These are phyloP conservation scores for Dioscorea zingiberensis DNA, from an alignment of 106 monocot genomes.

Conservation along the genomic window DNA sequence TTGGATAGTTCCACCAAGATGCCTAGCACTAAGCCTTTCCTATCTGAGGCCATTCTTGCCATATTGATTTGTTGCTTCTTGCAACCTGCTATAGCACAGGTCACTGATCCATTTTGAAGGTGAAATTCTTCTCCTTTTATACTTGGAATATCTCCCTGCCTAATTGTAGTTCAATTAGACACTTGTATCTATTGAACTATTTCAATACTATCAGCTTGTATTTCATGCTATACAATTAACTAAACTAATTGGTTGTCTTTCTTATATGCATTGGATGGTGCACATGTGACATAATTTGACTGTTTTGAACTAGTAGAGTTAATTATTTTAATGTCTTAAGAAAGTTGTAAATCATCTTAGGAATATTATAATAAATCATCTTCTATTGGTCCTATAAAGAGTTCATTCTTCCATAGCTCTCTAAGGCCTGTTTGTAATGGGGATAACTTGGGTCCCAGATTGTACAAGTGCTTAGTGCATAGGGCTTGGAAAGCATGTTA, in stretches of 20 bases:
- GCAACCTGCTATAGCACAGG: slow-evolving; percentile 28
- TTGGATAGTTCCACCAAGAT: slow-evolving; percentile 17
- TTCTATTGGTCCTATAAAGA: too few species aligned
- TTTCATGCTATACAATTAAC: neutral
- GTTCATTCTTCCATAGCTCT: too few species aligned
- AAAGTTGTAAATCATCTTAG: too few species aligned
- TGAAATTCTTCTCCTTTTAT: slow-evolving; percentile 9
- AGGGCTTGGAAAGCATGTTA: too few species aligned
- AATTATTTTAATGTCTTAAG: neutral
- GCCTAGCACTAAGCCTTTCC: slow-evolving; percentile 9
- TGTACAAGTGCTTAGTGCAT: too few species aligned
- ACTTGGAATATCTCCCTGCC: neutral
- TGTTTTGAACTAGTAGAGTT: neutral
- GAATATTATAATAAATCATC: too few species aligned
- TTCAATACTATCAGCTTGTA: neutral
- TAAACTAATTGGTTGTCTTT: neutral
- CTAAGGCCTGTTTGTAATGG: too few species aligned
- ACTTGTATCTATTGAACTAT: neutral
- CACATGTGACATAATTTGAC: neutral
- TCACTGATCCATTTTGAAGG: slow-evolving; percentile 62
- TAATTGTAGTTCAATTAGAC: neutral
- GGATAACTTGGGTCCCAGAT: too few species aligned
- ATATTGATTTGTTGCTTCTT: slow-evolving; percentile 14
- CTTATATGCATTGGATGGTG: neutral
- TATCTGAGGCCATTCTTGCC: slow-evolving; percentile 16